Evolutionary conservation across 495 filamentous ascomycete genomes (phyloP).

Genomic region (Daldinia childiae): DNA sequence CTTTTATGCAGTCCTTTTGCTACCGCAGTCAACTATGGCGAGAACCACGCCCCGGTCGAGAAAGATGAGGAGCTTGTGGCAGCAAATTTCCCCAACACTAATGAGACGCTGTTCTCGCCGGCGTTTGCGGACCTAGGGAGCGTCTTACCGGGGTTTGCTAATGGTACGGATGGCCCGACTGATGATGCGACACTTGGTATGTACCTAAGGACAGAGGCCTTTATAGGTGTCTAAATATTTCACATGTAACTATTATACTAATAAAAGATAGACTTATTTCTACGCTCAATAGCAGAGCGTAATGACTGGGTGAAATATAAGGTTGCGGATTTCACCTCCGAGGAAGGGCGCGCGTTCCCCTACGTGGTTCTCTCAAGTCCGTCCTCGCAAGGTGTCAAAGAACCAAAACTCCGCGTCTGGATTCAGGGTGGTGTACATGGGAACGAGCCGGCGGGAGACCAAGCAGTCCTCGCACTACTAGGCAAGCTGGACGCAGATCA

Average conservation of each 20-base stretch:
- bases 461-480: slow-evolving; percentile 42
- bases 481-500: slow-evolving; percentile 41
- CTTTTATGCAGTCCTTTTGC: slow-evolving; percentile 7
- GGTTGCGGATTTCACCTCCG: slow-evolving; percentile 41
- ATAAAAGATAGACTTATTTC: slow-evolving; percentile 26
- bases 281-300: slow-evolving; percentile 32
- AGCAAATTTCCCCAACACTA: slow-evolving; percentile 41
- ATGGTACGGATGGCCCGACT: slow-evolving; percentile 43
- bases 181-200: slow-evolving; percentile 39
- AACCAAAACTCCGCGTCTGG: slow-evolving; percentile 45
- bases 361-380: slow-evolving; percentile 37
- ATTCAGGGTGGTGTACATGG: slow-evolving; percentile 46
- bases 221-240: not conserved
- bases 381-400: not conserved
- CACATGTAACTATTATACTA: not conserved
- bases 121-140: slow-evolving; percentile 33
- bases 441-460: slow-evolving; percentile 46
- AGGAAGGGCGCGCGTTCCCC: slow-evolving; percentile 43
- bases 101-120: slow-evolving; percentile 41
- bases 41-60: slow-evolving; percentile 38
- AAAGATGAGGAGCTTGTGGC: slow-evolving; percentile 42
- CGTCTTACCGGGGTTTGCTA: slow-evolving; percentile 34
- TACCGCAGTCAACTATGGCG: slow-evolving; percentile 38
- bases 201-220: not conserved
- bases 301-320: slow-evolving; percentile 41